These are phyloP conservation scores for Boletellus ananiceps DNA, from an alignment of 768 basidiomycete genomes.

Conservation along the genomic window DNA sequence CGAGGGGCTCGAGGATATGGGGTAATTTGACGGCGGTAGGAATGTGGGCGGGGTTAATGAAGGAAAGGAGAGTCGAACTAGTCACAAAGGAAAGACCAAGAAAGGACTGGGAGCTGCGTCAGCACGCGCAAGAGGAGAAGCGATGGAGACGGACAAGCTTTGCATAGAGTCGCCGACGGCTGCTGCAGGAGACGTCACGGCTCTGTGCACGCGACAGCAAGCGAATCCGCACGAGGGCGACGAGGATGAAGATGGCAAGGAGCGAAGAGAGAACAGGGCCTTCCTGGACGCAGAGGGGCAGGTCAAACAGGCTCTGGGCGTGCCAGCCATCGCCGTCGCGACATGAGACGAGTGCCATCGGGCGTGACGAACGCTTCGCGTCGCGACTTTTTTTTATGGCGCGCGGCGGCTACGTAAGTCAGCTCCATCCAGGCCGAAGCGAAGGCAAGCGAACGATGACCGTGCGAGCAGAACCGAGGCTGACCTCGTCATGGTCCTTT, in stretches of 20 bases:
- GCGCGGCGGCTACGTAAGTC: too few species aligned
- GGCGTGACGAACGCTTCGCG: too few species aligned
- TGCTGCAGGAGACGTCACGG: slow-evolving; percentile 32
- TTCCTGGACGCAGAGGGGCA: slow-evolving; percentile 30
- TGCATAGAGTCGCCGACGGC: slow-evolving; percentile 39
- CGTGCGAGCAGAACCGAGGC: too few species aligned
- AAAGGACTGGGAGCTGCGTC: slow-evolving; percentile 35
- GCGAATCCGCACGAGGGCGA: slow-evolving; percentile 37
- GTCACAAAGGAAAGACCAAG: slow-evolving; percentile 43
- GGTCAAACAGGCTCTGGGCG: too few species aligned
- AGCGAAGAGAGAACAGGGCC: slow-evolving; percentile 57
- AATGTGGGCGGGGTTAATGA: slow-evolving; percentile 37
- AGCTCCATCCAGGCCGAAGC: background rate
- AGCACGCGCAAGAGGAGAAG: background rate
- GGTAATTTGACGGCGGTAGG: slow-evolving; percentile 29
- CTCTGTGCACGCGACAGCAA: slow-evolving; percentile 22
- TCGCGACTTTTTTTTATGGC: too few species aligned
- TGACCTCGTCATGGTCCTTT: too few species aligned
- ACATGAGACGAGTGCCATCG: too few species aligned
- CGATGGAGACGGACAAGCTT: slow-evolving; percentile 57
- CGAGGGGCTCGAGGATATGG: slow-evolving; percentile 55
- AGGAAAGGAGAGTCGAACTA: slow-evolving; percentile 43
- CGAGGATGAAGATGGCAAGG: slow-evolving; percentile 42
- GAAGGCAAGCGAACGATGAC: background rate
- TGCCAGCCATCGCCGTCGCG: too few species aligned